Conservation (phyloP, 148 eudicot genomes). For the Vaccinium vitisidaea region DNA sequence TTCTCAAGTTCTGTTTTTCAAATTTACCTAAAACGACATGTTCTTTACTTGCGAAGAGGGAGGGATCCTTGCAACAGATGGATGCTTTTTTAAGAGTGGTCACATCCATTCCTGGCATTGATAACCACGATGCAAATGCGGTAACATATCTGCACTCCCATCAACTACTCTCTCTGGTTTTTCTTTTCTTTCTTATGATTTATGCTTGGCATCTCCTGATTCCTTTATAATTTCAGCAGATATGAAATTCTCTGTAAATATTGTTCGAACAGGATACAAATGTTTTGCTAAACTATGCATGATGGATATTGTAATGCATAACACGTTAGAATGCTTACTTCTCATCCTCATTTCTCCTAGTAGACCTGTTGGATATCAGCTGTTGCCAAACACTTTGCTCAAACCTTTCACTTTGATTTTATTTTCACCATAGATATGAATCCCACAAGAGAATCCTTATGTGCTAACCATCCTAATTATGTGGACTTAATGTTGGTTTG, state of each 20-base stretch:
- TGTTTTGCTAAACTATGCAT: slow-evolving; percentile 5
- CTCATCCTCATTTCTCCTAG: neutral
- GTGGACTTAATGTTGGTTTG: no score
- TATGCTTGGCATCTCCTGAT: neutral
- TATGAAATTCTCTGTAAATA: no score
- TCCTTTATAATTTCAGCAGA: neutral
- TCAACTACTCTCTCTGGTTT: neutral
- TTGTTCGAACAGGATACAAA: neutral
- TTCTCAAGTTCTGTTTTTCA: neutral
- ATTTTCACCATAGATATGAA: no score
- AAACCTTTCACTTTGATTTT: no score
- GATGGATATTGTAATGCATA: neutral
- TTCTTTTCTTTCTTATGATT: neutral
- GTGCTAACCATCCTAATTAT: no score
- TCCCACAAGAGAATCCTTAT: no score
- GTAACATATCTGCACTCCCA: slow-evolving; percentile 33
- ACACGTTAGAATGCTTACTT: neutral
- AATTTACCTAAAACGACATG: neutral
- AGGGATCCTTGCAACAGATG: slow-evolving; percentile 73
- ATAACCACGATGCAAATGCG: slow-evolving; percentile 90
- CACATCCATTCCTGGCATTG: slow-evolving; percentile 83
- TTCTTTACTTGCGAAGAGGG: slow-evolving; percentile 49
- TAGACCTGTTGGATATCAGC: neutral
- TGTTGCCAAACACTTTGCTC: no score
- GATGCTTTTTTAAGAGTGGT: slow-evolving; percentile 74